These are phyloP conservation scores for Carex arenaria DNA, from an alignment of 202 grass and related monocot species.

Conservation along the genomic window DNA sequence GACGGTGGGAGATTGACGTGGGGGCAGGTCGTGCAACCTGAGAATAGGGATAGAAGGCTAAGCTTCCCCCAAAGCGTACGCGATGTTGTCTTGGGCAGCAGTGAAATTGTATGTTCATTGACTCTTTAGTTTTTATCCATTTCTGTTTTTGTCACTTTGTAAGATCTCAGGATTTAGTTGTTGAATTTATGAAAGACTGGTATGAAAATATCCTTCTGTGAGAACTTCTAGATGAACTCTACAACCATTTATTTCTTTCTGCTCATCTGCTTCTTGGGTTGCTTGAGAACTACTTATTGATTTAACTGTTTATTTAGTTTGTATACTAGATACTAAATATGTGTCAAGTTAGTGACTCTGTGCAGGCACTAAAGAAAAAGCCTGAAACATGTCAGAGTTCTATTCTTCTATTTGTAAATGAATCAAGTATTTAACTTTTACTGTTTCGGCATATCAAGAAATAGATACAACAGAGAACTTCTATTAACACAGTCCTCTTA, in stretches of 20 bases:
- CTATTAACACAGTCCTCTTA: neutral
- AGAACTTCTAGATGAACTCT: neutral
- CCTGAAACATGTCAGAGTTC: neutral
- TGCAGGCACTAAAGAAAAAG: neutral
- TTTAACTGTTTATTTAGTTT: neutral
- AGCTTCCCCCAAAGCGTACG: slow-evolving; percentile 89
- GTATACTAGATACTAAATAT: neutral
- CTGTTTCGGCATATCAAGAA: neutral
- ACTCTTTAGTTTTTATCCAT: neutral
- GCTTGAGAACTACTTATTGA: neutral
- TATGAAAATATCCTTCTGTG: neutral
- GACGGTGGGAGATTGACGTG: slow-evolving; percentile 65
- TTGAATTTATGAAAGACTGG: neutral
- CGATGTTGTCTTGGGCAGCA: slow-evolving; percentile 82
- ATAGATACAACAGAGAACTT: neutral
- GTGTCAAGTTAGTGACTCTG: neutral
- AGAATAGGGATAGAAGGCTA: slow-evolving; percentile 41
- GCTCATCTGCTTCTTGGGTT: neutral
- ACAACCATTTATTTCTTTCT: neutral
- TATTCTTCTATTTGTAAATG: neutral
- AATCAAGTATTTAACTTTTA: neutral
- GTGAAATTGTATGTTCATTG: slow-evolving; percentile 79
- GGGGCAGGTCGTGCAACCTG: slow-evolving; percentile 41
- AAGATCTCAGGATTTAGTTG: neutral
- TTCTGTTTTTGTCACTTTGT: slow-evolving; percentile 9